Evolutionary conservation across 2,329 filamentous ascomycete species (phyloP).

Genomic region (Aureobasidium melanogenum): DNA sequence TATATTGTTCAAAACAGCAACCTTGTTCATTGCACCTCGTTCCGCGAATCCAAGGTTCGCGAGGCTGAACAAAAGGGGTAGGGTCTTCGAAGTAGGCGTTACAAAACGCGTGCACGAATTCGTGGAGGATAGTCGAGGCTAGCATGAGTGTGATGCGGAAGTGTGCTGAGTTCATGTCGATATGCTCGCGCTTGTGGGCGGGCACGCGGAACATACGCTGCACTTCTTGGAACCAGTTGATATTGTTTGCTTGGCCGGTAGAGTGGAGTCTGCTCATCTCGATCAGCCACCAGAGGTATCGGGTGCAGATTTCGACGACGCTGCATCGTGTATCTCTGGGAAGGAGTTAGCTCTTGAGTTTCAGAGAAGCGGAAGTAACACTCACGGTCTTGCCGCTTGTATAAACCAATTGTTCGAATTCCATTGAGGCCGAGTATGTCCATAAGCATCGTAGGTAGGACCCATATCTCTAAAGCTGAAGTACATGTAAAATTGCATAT

Average conservation of each 20-base stretch:
- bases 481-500: not conserved
- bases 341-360: not conserved
- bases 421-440: not conserved
- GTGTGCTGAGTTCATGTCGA: not conserved
- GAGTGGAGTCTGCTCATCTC: no score
- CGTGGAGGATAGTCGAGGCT: not conserved
- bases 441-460: not conserved
- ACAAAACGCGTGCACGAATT: not conserved
- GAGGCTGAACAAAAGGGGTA: not conserved
- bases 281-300: not conserved
- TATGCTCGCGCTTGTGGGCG: not conserved
- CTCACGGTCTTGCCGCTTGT: not conserved
- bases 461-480: not conserved
- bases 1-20: not conserved
- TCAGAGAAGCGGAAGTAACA: no score
- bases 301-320: not conserved
- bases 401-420: not conserved
- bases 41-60: not conserved
- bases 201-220: not conserved
- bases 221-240: not conserved
- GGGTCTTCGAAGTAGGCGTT: not conserved
- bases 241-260: no score
- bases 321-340: not conserved
- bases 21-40: not conserved
- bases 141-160: not conserved